Percentiles rank a stretch among this genome's conserved stretches.
Conservation (phyloP, 257 asterid genomes). For the Primulina eburnea region DNA sequence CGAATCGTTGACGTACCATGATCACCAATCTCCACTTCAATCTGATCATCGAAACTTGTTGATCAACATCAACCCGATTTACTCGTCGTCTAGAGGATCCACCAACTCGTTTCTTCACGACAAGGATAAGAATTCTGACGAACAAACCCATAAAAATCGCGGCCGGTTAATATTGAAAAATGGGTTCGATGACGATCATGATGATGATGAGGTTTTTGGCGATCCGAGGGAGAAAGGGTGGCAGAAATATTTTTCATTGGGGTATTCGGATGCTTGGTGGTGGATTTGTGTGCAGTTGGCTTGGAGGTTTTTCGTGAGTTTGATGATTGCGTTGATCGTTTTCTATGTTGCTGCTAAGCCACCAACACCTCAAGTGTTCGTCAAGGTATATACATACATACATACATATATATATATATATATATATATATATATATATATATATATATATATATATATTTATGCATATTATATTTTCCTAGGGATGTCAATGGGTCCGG, state of each 20-base stretch:
- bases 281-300: conserved; percentile 63
- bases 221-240: conserved; percentile 24
- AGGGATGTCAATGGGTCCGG: no score
- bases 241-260: conserved; percentile 41
- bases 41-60: conserved; percentile 21
- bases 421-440: no score
- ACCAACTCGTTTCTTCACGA: conserved; percentile 38
- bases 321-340: conserved; percentile 49
- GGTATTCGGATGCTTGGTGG: conserved; percentile 44
- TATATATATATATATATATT: no score
- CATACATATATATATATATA: no score
- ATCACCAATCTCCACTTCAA: conserved; percentile 21
- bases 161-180: background rate
- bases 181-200: background rate
- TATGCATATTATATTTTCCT: no score
- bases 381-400: conserved; percentile 34
- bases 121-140: conserved; percentile 26
- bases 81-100: conserved; percentile 64
- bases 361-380: conserved; percentile 50
- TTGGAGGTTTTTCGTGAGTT: conserved; percentile 70
- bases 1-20: background rate
- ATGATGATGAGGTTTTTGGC: conserved; percentile 14
- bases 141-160: conserved; percentile 14
- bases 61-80: conserved; percentile 34
- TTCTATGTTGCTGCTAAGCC: conserved; percentile 69